A percentile compares a stretch with the other conserved stretches of the same genome.
Conservation (phyloP, 768 basidiomycete genomes). For the Lactarius sanguifluus region DNA sequence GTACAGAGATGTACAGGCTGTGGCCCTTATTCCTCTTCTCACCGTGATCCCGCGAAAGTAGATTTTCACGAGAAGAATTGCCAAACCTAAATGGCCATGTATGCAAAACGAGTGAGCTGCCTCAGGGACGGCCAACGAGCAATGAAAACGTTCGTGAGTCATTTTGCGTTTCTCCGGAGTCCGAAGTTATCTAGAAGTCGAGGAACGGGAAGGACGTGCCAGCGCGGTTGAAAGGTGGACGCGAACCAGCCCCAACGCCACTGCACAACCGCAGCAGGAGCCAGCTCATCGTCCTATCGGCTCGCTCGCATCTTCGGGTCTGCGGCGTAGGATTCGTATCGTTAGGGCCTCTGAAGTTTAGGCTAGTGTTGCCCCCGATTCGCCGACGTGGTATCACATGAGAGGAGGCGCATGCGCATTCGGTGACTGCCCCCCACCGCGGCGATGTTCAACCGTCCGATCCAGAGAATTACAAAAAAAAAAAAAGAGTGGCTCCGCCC, state of each 20-base stretch:
- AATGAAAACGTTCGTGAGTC: neutral
- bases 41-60: neutral
- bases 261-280: neutral
- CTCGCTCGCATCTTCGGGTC: neutral
- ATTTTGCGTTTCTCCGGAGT: neutral
- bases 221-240: neutral
- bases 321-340: neutral
- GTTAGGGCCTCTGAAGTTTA: neutral
- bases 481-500: neutral
- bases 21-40: neutral
- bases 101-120: neutral
- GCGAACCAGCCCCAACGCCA: neutral
- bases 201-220: neutral
- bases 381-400: slow-evolving; percentile 2
- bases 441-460: neutral
- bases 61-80: neutral
- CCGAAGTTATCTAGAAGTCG: neutral
- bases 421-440: slow-evolving; percentile 1
- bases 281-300: neutral
- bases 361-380: neutral
- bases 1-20: neutral
- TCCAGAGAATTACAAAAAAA: slow-evolving; percentile 3
- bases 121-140: neutral
- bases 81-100: neutral
- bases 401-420: neutral